phyloP scores from a whole-genome alignment of 352 stramenopile genomes.

The Phytophthora pluvialis region DNA sequence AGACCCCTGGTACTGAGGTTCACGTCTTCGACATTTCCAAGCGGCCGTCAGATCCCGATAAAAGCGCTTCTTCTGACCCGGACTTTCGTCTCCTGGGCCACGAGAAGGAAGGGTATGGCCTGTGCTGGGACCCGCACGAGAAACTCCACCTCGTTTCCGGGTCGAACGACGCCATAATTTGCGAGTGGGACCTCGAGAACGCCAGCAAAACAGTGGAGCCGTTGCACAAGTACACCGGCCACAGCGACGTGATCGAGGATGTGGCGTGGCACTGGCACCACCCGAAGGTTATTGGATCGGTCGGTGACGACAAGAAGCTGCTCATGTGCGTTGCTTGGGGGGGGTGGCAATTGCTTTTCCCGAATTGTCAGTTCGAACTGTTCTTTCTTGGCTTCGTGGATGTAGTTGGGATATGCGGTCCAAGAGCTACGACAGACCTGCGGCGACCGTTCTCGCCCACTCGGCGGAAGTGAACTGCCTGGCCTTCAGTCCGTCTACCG shows the following conservation, averaged over 20 bases:
- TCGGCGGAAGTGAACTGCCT: conserved; percentile 96
- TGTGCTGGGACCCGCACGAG: conserved; percentile 95
- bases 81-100: conserved; percentile 79
- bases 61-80: conserved; percentile 62
- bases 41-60: conserved; percentile 60
- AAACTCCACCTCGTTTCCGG: conserved; percentile 91
- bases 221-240: conserved; percentile 89
- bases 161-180: conserved; percentile 96
- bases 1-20: conserved; percentile 93
- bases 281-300: conserved; percentile 95
- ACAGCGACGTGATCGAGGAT: conserved; percentile 97
- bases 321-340: conserved; percentile 71
- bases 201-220: conserved; percentile 84
- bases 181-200: conserved; percentile 95
- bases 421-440: conserved; percentile 70
- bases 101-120: conserved; percentile 93
- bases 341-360: neutral
- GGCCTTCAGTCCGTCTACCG: conserved; percentile 96
- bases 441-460: conserved; percentile 90
- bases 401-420: conserved; percentile 79
- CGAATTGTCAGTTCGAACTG: conserved; percentile 5
- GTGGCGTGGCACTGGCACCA: conserved; percentile 96
- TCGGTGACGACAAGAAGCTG: conserved; percentile 96
- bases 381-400: neutral
- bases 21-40: conserved; percentile 98